Evolutionary conservation across 2,329 filamentous ascomycete species (phyloP).

Genomic region (Aspergillus arachidicola): DNA sequence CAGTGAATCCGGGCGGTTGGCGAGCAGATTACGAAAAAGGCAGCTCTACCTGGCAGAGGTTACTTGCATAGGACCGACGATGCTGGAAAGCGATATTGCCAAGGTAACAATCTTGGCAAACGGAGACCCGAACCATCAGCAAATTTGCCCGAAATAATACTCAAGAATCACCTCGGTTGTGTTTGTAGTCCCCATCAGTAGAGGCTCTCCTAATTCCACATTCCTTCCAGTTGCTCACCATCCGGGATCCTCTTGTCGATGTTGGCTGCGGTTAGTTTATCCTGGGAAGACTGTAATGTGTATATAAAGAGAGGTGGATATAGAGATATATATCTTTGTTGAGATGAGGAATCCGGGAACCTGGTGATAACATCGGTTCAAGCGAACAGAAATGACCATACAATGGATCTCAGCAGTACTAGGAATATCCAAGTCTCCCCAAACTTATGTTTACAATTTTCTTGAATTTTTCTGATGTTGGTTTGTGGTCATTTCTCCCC

Average conservation of each 20-base stretch:
- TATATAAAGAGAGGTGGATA: rapidly evolving
- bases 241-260: not conserved
- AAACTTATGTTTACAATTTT: not conserved
- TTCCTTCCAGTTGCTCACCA: not conserved
- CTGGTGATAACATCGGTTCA: not conserved
- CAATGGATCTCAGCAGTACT: not conserved
- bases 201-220: not conserved
- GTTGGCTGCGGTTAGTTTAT: not conserved
- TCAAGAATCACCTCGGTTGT: no score
- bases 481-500: not conserved
- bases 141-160: not conserved
- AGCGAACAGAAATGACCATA: not conserved
- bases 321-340: not conserved
- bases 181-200: not conserved
- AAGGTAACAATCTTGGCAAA: no score
- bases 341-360: not conserved
- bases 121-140: no score
- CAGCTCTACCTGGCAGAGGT: no score
- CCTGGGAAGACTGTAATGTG: not conserved
- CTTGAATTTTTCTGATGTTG: not conserved
- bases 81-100: no score
- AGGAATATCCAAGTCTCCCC: not conserved
- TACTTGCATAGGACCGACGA: no score
- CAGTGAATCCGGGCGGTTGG: no score
- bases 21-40: no score